phyloP scores from a whole-genome alignment of 2,329 filamentous ascomycete genomes.

The Arthrinium phaeospermum region DNA sequence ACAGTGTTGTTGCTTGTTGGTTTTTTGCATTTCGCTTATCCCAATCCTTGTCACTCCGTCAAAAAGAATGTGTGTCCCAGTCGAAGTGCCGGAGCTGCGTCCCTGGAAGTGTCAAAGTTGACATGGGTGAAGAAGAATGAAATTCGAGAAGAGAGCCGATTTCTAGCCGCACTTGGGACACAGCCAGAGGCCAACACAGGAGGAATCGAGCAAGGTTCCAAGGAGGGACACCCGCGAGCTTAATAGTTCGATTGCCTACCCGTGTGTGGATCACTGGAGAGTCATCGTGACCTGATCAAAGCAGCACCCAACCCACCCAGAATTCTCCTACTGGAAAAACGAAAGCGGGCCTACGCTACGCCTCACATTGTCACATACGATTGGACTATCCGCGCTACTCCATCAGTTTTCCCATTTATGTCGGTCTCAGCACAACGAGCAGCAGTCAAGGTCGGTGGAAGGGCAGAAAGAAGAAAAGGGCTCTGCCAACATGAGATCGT shows the following conservation, averaged over 20 bases:
- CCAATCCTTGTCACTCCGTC: background rate
- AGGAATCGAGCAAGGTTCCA: background rate
- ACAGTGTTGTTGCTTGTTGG: background rate
- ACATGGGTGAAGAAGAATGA: background rate
- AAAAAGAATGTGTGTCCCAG: background rate
- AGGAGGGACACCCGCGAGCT: background rate
- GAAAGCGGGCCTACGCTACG: conserved; percentile 14
- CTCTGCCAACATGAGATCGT: background rate
- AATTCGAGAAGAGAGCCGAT: background rate
- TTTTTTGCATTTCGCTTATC: background rate
- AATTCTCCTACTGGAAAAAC: background rate
- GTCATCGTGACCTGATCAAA: conserved; percentile 10
- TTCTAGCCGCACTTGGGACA: background rate
- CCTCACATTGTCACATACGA: background rate
- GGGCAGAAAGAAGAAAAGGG: background rate
- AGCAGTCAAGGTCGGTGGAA: background rate
- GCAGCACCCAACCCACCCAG: background rate
- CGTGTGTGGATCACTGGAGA: conserved; percentile 3
- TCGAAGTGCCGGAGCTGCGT: background rate
- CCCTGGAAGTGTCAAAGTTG: background rate
- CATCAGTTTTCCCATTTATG: too few relatives aligned
- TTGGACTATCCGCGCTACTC: background rate
- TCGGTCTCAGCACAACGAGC: background rate
- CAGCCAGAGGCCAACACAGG: background rate
- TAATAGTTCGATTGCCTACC: background rate